Evolutionary conservation across 75 land plant species (phyloP).

Genomic region (Isoetes taiwanensis): DNA sequence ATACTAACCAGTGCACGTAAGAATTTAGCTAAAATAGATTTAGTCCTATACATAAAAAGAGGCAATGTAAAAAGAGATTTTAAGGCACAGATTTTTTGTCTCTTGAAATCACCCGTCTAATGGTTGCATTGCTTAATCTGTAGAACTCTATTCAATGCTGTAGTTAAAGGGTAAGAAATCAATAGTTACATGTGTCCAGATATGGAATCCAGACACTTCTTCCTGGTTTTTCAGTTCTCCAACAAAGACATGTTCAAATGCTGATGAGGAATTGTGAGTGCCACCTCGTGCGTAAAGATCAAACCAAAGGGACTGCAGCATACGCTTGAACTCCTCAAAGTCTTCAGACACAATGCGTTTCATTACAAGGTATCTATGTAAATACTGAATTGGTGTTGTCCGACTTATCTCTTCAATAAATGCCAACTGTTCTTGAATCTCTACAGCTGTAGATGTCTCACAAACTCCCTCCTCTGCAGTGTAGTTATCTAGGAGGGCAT

Average conservation of each 20-base stretch:
- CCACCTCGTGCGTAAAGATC: constrained; percentile 68
- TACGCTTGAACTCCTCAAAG: constrained; percentile 51
- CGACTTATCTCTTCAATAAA: constrained; percentile 90
- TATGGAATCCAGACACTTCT: constrained; percentile 87
- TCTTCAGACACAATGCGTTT: constrained; percentile 40
- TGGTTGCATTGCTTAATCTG: neutral
- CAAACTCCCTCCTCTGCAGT: constrained; percentile 48
- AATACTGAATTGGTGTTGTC: constrained; percentile 81
- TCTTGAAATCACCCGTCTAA: neutral
- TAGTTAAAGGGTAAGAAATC: neutral
- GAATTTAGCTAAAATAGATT: too few relatives aligned
- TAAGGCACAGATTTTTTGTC: neutral
- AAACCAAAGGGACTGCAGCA: constrained; percentile 64
- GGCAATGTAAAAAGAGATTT: neutral
- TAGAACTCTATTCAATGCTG: neutral
- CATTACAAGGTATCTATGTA: constrained; percentile 45
- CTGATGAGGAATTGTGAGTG: constrained; percentile 57
- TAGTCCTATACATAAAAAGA: too few relatives aligned
- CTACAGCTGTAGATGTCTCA: constrained; percentile 51
- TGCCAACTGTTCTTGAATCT: constrained; percentile 66
- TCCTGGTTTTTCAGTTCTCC: constrained; percentile 59
- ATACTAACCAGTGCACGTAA: too few relatives aligned
- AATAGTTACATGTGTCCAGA: constrained; percentile 73
- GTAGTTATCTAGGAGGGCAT: constrained; percentile 77
- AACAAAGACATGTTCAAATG: constrained; percentile 97